Evolutionary conservation across 371 early-diverging fungal genomes (phyloP), one percentile per base, ranked within the genome.

Genomic region (Saksenaea oblongispora): DNA sequence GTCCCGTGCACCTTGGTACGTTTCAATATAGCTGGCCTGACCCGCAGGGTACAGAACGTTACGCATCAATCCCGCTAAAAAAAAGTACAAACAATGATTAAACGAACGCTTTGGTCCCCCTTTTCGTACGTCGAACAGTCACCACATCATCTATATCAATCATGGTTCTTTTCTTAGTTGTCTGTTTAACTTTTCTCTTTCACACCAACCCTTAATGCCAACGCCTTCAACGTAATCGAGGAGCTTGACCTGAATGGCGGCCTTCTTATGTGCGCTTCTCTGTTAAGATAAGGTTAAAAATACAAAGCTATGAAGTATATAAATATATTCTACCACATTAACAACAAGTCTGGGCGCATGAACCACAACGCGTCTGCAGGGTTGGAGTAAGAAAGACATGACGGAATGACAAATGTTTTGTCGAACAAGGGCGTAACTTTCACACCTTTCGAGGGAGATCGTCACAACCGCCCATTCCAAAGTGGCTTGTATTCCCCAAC

Each of bases 51-150:
- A 75, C 28, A 82, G 56, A 18, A 79, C 67, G 59, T 82, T 82
- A 27, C 83, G 78, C 83, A 82, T 82, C 66, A 79, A 72, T 54
- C 83, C 83, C 55, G 83, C 81, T 81, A 69, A 61, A 42, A 61
- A 47, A 34, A 17, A 34, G 34, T 44, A 53, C 9, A 53, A 17
- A 17, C 1, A 17, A 28, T 56, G 28, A 14, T 55, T 56, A 56
- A 62, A 54, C 58, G 17, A 57, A 47, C 22, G 42, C 36, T 47
- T 8, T 34, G 28, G 58, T 22, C 22, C 36, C 37, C 8, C 59
- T 39, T 41, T 24, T 61, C 76, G 70, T 78, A 81, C 81, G 75
- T 74, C 80, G 74, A 47, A 82, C 76, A 64, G 72, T 22, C 61
- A 82, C 78, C 63, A 79, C 44, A 39, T 82, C 70, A 34, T 66